Evolutionary conservation across 75 land plant species (phyloP), one percentile per base, ranked within the genome.

Genomic region (Chamaecyparis obtusa): DNA sequence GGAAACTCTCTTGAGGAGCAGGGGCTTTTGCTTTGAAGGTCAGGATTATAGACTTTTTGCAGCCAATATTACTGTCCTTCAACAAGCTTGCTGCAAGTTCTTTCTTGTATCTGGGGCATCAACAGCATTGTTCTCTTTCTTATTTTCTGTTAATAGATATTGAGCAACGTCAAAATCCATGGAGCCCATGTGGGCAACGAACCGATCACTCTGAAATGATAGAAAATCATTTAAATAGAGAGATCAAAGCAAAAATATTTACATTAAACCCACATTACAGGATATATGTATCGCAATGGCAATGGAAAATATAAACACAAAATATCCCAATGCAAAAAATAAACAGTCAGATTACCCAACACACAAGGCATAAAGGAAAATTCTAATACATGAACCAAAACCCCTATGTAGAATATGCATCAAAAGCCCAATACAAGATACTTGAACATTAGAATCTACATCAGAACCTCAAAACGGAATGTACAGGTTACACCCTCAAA

Each of bases 121-220:
- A n/a, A 1, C 30, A 0, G 27, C 77, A 48, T 71, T 86, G 48
- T 54, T 54, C 9, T 54, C 85, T 10, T 84, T 84, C 51, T 87
- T 89, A 84, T 91, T 91, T 54, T 85, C 85, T 0, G 86, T 87
- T 5, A 93, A 87, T 87, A 93, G 83, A 89, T 86, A 93, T 14
- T 85, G 90, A 8, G 95, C 95, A 13, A 92, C 72, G 60, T 94
- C 92, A 81, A 91, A 87, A 56, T 94, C 93, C 94, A 93, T 94
- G 21, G 95, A 90, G 6, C 95, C 90, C 19, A 95, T 87, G 83
- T 93, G 88, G 1, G 95, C 89, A 51, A 94, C 93, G 84, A 94
- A 94, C 36, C 95, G 72, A n/a, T 84, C 85, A 48, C 85, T 49
- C 85, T 84, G 60, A 39, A 84, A 37, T n/a, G 10, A 1, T 17